These are phyloP conservation scores for Penicillium soppii DNA, from an alignment of 495 filamentous ascomycete species.

Conservation along the genomic window DNA sequence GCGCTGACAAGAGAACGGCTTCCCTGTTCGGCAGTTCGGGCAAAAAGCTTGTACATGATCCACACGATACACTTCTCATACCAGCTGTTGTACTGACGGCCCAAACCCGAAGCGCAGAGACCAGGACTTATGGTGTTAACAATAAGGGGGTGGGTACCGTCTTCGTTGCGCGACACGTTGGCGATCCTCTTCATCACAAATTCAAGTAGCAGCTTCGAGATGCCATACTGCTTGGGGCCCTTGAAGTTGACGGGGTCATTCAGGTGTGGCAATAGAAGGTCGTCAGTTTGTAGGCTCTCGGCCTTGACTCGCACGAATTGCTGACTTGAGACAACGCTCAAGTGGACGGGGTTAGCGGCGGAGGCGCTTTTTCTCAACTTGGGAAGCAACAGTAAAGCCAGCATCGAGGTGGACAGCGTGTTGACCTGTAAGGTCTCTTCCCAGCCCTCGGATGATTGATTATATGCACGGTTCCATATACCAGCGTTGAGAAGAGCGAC, in stretches of 20 bases:
- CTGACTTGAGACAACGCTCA: constrained; percentile 43
- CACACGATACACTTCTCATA: constrained; percentile 37
- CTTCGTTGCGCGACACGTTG: constrained; percentile 24
- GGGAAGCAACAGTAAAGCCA: constrained; percentile 57
- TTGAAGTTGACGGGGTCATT: constrained; percentile 29
- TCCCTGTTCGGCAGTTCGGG: constrained; percentile 49
- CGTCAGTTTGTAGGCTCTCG: constrained; percentile 31
- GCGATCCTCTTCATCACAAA: constrained; percentile 43
- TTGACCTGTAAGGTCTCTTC: constrained; percentile 61
- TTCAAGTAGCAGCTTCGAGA: constrained; percentile 50
- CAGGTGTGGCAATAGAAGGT: constrained; percentile 31
- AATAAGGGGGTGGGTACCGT: constrained; percentile 40
- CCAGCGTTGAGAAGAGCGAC: constrained; percentile 49
- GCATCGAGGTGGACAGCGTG: constrained; percentile 53
- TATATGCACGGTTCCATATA: constrained; percentile 37
- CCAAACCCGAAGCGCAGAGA: constrained; percentile 39
- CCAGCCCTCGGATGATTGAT: constrained; percentile 43
- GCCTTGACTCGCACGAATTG: constrained; percentile 39
- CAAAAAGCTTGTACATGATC: constrained; percentile 42
- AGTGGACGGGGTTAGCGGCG: constrained; percentile 28
- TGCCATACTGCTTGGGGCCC: constrained; percentile 41
- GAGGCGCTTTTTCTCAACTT: constrained; percentile 33
- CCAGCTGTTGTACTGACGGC: constrained; percentile 38
- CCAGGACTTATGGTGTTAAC: constrained; percentile 49
- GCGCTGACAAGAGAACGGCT: constrained; percentile 52